A percentile compares a stretch with the other conserved stretches of the same genome.
phyloP scores from a whole-genome alignment of 2,329 filamentous ascomycete species.

The Leptoxyphium fumago region DNA sequence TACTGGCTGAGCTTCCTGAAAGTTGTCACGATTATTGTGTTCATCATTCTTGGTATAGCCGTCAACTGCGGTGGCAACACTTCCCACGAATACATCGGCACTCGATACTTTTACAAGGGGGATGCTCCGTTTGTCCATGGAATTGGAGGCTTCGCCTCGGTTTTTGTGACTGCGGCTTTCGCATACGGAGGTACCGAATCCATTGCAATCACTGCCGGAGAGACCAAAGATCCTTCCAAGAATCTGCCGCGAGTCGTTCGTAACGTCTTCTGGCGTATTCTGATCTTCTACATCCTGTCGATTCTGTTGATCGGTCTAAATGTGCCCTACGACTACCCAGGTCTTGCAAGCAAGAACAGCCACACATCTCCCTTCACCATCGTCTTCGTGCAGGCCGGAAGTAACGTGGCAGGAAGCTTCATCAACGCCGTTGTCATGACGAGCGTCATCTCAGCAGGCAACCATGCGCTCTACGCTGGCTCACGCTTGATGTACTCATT shows the following conservation, averaged over 20 bases:
- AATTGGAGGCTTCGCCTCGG: slow-evolving; percentile 50
- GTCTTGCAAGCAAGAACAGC: slow-evolving; percentile 18
- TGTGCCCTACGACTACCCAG: slow-evolving; percentile 25
- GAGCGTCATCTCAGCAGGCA: slow-evolving; percentile 45
- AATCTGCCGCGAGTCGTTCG: slow-evolving; percentile 31
- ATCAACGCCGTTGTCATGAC: slow-evolving; percentile 56
- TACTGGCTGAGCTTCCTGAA: slow-evolving; percentile 38
- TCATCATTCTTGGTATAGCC: slow-evolving; percentile 33
- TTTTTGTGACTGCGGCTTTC: slow-evolving; percentile 38
- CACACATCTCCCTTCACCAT: slow-evolving; percentile 41
- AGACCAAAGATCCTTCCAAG: slow-evolving; percentile 12
- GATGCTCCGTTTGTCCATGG: slow-evolving; percentile 51
- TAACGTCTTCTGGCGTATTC: slow-evolving; percentile 31
- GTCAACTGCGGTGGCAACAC: slow-evolving; percentile 36
- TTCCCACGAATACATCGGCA: slow-evolving; percentile 30
- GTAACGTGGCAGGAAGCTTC: slow-evolving; percentile 44
- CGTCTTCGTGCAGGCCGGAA: slow-evolving; percentile 45
- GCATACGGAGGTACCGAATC: slow-evolving; percentile 41
- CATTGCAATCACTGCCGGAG: slow-evolving; percentile 13
- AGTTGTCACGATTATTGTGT: slow-evolving; percentile 40
- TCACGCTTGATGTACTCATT: slow-evolving; percentile 39
- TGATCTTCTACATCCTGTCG: slow-evolving; percentile 35
- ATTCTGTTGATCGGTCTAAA: slow-evolving; percentile 24
- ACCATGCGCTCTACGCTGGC: slow-evolving; percentile 39
- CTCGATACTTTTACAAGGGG: slow-evolving; percentile 36